Base-by-base conservation (phyloP, 345 rosid genomes). In the Citrus inodora region DNA sequence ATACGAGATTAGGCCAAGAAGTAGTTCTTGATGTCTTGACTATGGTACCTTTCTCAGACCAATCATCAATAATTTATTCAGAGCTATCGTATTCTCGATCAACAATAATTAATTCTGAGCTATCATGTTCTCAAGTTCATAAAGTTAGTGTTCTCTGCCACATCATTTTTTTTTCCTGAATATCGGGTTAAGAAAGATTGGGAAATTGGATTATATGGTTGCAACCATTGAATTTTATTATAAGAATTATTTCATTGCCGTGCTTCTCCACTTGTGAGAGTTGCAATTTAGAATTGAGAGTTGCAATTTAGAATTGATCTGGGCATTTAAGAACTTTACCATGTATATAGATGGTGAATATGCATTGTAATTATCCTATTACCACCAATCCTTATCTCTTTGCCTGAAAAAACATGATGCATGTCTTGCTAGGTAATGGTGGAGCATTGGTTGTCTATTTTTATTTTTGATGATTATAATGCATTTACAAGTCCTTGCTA, bases 401-500 rank as follows among this genome's bases (percentile, higher is more conserved):
- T 21, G 0, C 60, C 24, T 71, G 51, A 25, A 70, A 24, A 70
- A 17, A 17, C 68, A 17, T 64, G 22, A 4, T 53, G 22, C 2
- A n/a, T 7, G 70, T 33, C 62, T 7, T 59, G 21, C 37, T 66
- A 0, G 25, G 46, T 9, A 8, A 32, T 0, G 2, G 35, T 17
- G 17, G 21, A 19, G 74, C 22, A 72, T 16, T 22, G 27, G 9
- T 25, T 25, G 5, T 75, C 32, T 37, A n/a, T 42, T 74, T 25
- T 19, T 19, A 27, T 46, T 2, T 59, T 71, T 37, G 21, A 40
- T 48, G 38, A 32, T n/a, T n/a, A n/a, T n/a, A n/a, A n/a, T 70
- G 46, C 35, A 62, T 71, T 22, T 25, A 21, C 25, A 38, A 63
- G 67, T 56, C 71, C 48, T 55, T 28, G 80, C 70, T 80, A 46